Evolutionary conservation across 768 basidiomycete species (phyloP).

Genomic region (Daedaleopsis sinensis): DNA sequence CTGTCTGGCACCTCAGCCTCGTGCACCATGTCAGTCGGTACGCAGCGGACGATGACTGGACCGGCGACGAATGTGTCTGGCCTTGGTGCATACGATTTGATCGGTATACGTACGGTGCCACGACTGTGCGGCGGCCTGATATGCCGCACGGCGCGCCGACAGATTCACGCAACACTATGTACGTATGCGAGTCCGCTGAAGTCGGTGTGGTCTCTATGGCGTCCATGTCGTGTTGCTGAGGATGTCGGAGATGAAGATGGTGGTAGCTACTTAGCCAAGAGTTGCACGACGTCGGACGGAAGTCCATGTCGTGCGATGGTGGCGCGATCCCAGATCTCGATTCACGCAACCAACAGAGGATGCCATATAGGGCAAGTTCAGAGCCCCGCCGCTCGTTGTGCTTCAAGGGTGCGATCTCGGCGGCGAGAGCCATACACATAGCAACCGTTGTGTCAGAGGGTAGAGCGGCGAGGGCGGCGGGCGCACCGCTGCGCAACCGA

Average conservation of each 20-base stretch:
- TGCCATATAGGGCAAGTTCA: constrained; percentile 8
- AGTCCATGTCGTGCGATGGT: background rate
- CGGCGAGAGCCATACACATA: background rate
- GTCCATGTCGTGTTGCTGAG: background rate
- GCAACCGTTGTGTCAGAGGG: background rate
- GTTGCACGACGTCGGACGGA: background rate
- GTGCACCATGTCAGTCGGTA: background rate
- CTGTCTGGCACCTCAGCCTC: too few species aligned
- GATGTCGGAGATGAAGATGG: background rate
- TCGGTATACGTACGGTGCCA: background rate
- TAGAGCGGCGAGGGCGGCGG: too few species aligned
- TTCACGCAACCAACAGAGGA: constrained; percentile 1
- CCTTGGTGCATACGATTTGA: background rate
- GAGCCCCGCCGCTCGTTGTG: background rate
- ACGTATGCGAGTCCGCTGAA: background rate
- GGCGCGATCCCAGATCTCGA: constrained; percentile 1
- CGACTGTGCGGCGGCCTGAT: background rate
- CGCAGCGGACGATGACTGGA: background rate
- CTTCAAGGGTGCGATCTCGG: background rate
- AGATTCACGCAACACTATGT: background rate
- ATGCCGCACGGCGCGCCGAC: background rate
- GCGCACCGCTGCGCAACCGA: constrained; percentile 5
- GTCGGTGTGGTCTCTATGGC: background rate
- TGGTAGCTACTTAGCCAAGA: background rate
- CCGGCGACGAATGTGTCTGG: background rate